Percentiles rank a stretch among this genome's conserved stretches.
phyloP scores from a whole-genome alignment of 768 basidiomycete genomes.

The Brasilioporus rufonigricans region DNA sequence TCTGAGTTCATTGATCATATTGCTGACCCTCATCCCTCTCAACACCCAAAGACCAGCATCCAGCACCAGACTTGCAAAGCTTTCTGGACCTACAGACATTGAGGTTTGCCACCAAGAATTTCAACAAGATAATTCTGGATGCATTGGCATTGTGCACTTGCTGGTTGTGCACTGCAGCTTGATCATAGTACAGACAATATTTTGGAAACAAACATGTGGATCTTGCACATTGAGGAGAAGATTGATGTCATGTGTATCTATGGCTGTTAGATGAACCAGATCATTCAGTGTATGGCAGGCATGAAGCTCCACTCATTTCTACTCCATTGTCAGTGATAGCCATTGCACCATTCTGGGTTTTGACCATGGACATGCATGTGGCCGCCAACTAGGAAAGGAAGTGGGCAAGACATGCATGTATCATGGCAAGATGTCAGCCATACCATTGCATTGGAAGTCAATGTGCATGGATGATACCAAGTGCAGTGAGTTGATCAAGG shows the following conservation, averaged over 20 bases:
- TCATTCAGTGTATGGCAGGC: slow-evolving; percentile 1
- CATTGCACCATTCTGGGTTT: neutral
- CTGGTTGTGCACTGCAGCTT: slow-evolving; percentile 35
- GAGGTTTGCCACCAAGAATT: slow-evolving; percentile 29
- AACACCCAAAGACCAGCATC: slow-evolving; percentile 24
- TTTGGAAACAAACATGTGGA: slow-evolving; percentile 35
- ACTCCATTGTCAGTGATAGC: neutral
- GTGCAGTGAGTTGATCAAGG: slow-evolving; percentile 19
- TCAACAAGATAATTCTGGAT: slow-evolving; percentile 25
- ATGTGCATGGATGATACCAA: slow-evolving; percentile 25
- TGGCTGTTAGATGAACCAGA: neutral
- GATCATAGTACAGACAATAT: slow-evolving; percentile 42
- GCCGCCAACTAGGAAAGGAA: slow-evolving; percentile 13
- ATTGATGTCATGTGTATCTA: slow-evolving; percentile 3
- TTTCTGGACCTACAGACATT: neutral
- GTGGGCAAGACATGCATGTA: slow-evolving; percentile 6
- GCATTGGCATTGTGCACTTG: slow-evolving; percentile 17
- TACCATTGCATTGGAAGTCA: slow-evolving; percentile 25
- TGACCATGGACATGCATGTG: neutral
- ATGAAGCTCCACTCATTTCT: neutral
- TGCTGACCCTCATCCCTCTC: slow-evolving; percentile 38
- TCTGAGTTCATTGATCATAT: slow-evolving; percentile 40
- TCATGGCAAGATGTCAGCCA: slow-evolving; percentile 6
- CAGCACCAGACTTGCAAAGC: slow-evolving; percentile 14
- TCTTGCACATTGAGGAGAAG: slow-evolving; percentile 20